These are phyloP conservation scores for Lophiotrema nucula DNA, from an alignment of 495 filamentous ascomycete species.

Conservation along the genomic window DNA sequence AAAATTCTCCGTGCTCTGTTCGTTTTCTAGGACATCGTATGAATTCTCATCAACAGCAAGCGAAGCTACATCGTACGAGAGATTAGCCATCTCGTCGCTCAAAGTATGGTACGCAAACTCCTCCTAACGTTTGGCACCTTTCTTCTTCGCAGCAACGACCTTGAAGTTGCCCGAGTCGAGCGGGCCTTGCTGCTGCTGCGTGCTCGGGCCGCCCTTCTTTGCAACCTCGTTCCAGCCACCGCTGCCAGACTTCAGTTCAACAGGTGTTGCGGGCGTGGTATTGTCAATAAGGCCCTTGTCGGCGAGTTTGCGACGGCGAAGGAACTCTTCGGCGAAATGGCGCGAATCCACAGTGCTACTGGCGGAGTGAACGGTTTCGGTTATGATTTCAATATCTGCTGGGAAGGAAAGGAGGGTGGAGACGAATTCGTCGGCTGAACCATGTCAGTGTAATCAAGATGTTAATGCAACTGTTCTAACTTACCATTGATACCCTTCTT, in stretches of 20 bases:
- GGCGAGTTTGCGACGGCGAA: constrained; percentile 86
- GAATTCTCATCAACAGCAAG: too few species aligned
- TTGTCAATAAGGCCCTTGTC: constrained; percentile 78
- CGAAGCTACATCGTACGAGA: too few species aligned
- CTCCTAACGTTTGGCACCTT: constrained; percentile 51
- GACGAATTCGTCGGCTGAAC: constrained; percentile 72
- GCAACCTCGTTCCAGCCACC: constrained; percentile 94
- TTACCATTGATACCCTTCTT: constrained; percentile 61
- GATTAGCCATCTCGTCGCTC: too few species aligned
- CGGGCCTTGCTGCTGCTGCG: constrained; percentile 46
- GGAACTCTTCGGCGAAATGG: constrained; percentile 91
- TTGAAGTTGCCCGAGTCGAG: constrained; percentile 62
- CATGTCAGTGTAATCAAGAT: background rate
- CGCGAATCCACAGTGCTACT: constrained; percentile 85
- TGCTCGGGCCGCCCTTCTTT: constrained; percentile 71
- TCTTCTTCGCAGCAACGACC: constrained; percentile 90
- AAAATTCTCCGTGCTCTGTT: too few species aligned
- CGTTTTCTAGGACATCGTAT: too few species aligned
- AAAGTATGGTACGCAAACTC: too few species aligned
- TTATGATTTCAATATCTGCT: constrained; percentile 73
- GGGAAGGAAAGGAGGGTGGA: constrained; percentile 71
- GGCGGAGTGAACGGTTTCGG: constrained; percentile 81
- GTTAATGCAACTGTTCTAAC: constrained; percentile 5
- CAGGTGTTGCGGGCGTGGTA: constrained; percentile 37
- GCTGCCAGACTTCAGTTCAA: constrained; percentile 48